phyloP scores from a whole-genome alignment of 768 basidiomycete species.

The Trametes maxima region DNA sequence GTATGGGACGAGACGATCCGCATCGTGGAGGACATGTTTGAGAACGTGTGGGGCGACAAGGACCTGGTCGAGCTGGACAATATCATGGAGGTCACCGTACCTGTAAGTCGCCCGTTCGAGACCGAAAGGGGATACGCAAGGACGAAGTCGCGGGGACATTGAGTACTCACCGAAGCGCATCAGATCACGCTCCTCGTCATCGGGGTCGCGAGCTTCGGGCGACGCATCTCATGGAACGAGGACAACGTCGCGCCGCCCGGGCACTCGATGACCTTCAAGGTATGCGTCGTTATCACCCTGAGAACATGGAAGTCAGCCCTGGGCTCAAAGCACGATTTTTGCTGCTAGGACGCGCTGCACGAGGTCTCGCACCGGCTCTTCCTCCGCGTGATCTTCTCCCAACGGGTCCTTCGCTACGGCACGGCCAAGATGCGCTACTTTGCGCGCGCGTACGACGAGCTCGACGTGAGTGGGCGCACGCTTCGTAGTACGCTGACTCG shows the following conservation, averaged over 20 bases:
- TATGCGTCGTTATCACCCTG: not conserved
- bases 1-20: constrained; percentile 42
- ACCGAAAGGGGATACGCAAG: not conserved
- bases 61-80: constrained; percentile 47
- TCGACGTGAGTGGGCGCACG: constrained; percentile 31
- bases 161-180: not conserved
- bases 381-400: constrained; percentile 27
- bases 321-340: too few species aligned
- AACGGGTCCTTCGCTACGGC: constrained; percentile 25
- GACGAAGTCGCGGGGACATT: not conserved
- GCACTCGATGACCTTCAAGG: constrained; percentile 28
- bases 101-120: constrained; percentile 37
- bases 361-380: constrained; percentile 29
- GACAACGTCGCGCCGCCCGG: constrained; percentile 18
- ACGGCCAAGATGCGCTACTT: constrained; percentile 27
- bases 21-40: constrained; percentile 35
- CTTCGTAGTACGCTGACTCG: too few species aligned
- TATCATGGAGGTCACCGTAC: constrained; percentile 53
- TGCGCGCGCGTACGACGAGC: constrained; percentile 28
- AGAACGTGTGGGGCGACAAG: constrained; percentile 50
- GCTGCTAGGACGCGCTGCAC: constrained; percentile 29
- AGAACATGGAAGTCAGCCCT: too few species aligned
- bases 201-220: constrained; percentile 59
- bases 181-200: constrained; percentile 61
- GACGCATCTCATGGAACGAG: constrained; percentile 38